Percentiles rank a stretch among this genome's conserved stretches.
Conservation (phyloP, 805 yeast species). For the Komagataella ulmi region DNA sequence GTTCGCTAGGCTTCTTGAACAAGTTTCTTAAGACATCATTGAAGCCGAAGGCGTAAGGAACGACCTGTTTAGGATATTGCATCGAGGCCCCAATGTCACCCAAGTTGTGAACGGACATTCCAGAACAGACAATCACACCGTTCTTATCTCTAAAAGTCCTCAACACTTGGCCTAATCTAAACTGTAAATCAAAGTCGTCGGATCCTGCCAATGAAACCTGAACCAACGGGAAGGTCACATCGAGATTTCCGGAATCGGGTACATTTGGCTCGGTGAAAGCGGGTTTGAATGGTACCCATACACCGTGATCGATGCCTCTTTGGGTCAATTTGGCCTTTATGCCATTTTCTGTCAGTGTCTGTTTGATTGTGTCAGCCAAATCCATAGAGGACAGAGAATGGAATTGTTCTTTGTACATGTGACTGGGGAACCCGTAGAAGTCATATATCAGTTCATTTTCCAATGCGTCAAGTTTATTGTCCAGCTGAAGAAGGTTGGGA, state of each 20-base stretch:
- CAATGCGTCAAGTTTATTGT: constrained; percentile 7
- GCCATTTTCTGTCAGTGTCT: constrained; percentile 26
- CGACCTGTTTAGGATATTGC: constrained; percentile 7
- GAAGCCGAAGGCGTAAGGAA: constrained; percentile 41
- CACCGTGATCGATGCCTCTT: constrained; percentile 78
- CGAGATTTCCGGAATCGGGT: constrained; percentile 21
- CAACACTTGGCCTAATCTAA: constrained; percentile 43
- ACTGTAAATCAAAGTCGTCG: constrained; percentile 27
- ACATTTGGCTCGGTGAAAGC: constrained; percentile 36
- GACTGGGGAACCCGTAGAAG: constrained; percentile 57
- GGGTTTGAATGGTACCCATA: constrained; percentile 68
- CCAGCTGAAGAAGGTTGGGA: constrained; percentile 15
- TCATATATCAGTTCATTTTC: constrained; percentile 59
- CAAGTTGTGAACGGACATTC: constrained; percentile 73
- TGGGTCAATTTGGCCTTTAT: constrained; percentile 27
- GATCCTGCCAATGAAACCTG: constrained; percentile 35
- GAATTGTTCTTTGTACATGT: constrained; percentile 52
- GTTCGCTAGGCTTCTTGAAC: constrained; percentile 16
- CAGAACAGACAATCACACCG: constrained; percentile 49
- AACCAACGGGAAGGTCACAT: constrained; percentile 32
- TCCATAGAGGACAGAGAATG: constrained; percentile 30
- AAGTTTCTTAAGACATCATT: constrained; percentile 29
- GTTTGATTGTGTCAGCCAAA: constrained; percentile 30
- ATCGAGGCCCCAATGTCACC: constrained; percentile 30
- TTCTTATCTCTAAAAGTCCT: constrained; percentile 36